Conservation (phyloP, 2,329 filamentous ascomycete genomes). For the Calonectria leucothoes region DNA sequence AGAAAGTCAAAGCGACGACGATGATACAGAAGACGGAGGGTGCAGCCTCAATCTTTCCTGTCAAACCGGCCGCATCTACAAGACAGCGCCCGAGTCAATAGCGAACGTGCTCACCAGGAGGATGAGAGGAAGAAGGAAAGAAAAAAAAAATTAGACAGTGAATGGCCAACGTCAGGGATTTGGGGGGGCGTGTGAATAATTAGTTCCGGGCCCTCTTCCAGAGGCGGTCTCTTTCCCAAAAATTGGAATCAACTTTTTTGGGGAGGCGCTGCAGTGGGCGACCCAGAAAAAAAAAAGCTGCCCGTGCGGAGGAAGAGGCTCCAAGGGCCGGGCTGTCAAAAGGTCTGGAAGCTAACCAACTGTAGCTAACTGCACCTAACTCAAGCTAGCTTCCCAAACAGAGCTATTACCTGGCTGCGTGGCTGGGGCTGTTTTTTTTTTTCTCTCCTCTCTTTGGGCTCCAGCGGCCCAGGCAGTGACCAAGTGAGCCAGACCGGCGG, state of each 20-base stretch:
- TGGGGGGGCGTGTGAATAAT: slow-evolving; percentile 3
- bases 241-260: not conserved
- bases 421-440: not conserved
- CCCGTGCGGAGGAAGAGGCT: not conserved
- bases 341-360: slow-evolving; percentile 6
- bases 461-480: slow-evolving; percentile 1
- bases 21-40: slow-evolving; percentile 2
- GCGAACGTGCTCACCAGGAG: not conserved
- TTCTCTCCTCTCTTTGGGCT: not conserved
- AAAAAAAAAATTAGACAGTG: not conserved
- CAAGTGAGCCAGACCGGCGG: slow-evolving; percentile 14
- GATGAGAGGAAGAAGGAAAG: not conserved
- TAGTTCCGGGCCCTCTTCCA: not conserved
- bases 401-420: not conserved
- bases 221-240: not conserved
- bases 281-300: not conserved
- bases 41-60: not conserved
- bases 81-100: not conserved
- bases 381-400: not conserved
- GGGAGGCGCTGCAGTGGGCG: not conserved
- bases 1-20: not conserved
- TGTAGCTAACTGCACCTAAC: not conserved
- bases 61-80: not conserved
- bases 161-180: not conserved
- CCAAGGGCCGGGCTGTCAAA: slow-evolving; percentile 4